Base-by-base conservation (phyloP, 495 filamentous ascomycete genomes). In the Geopyxis carbonaria region DNA sequence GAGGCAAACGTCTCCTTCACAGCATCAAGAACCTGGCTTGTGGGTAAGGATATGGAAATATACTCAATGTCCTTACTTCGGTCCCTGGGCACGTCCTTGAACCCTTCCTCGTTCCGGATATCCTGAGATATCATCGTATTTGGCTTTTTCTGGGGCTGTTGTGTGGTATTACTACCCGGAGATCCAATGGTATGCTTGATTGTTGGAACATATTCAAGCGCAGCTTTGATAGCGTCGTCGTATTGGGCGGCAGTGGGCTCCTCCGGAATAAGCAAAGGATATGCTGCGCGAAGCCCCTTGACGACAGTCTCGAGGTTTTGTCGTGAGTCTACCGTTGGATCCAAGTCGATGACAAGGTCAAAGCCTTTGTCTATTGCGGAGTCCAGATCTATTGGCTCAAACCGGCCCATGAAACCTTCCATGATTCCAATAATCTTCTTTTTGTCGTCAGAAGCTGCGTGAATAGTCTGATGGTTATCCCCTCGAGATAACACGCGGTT, bases 391-490 rank as follows among this genome's bases (percentile, higher is more conserved):
- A 83, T 61, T 2, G 73, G 68, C 58, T 95, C 76, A 56, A 94
- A 99, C 11, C 89, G 76, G 0, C 60, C 44, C 31, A 97, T 63
- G 62, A 99, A 99, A 24, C 84, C 83, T 45, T 93, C 77, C 89
- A 99, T 95, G 51, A 99, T 95, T 6, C 72, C 72, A 16, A 82
- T 64, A 23, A 87, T 73, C 55, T 92, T 82, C 10, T 63, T 57
- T 25, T 60, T 57, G 33, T 72, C 62, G 50, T 75, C 71, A 22
- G 68, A 72, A 9, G 73, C 76, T 3, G 87, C 80, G 42, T 87
- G 85, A 50, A 99, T 99, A 8, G 87, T 94, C 57, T 99, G 89
- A 51, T 99, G 89, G 53, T 94, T 95, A 57, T 99, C 84, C 0
- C 89, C 89, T 10, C 89, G 80, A 0, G 68, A 63, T 16, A 94